Evolutionary conservation across 164 flowering plant genomes (phyloP).

Genomic region (Pachysandra terminalis): DNA sequence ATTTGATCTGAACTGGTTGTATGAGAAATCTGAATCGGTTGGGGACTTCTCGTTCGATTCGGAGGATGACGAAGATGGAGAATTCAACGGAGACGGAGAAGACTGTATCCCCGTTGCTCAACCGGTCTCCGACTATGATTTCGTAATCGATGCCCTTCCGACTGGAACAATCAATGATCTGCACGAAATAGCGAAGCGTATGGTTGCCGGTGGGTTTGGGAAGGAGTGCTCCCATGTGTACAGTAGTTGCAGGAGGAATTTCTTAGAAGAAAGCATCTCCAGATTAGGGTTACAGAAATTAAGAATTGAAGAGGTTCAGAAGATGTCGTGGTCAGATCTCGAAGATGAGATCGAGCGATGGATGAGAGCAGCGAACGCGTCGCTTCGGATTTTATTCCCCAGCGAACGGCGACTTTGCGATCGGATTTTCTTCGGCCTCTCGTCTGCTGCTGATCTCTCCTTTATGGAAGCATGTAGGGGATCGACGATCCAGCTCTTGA

Average conservation of each 20-base stretch:
- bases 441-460: conserved; percentile 59
- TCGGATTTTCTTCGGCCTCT: conserved; percentile 62
- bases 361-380: conserved; percentile 55
- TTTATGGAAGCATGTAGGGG: conserved; percentile 95
- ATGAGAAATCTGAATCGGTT: conserved; percentile 7
- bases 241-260: conserved; percentile 69
- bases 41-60: conserved; percentile 28
- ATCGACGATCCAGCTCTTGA: conserved; percentile 63
- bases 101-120: conserved; percentile 65
- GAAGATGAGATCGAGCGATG: conserved; percentile 82
- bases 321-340: conserved; percentile 65
- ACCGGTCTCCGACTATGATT: conserved; percentile 61
- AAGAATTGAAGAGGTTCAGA: conserved; percentile 73
- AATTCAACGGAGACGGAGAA: conserved; percentile 22
- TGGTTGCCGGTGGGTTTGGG: conserved; percentile 74
- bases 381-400: conserved; percentile 68
- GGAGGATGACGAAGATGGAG: conserved; percentile 52
- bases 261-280: conserved; percentile 77
- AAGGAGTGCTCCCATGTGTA: conserved; percentile 88
- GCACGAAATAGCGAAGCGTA: conserved; percentile 82
- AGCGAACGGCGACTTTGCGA: conserved; percentile 85
- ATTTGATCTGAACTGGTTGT: conserved; percentile 24
- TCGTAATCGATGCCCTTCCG: conserved; percentile 83
- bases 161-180: conserved; percentile 61
- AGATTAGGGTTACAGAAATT: conserved; percentile 74